Base-by-base conservation (phyloP, 2,329 filamentous ascomycete genomes). In the Kalaharituber pfeilii region DNA sequence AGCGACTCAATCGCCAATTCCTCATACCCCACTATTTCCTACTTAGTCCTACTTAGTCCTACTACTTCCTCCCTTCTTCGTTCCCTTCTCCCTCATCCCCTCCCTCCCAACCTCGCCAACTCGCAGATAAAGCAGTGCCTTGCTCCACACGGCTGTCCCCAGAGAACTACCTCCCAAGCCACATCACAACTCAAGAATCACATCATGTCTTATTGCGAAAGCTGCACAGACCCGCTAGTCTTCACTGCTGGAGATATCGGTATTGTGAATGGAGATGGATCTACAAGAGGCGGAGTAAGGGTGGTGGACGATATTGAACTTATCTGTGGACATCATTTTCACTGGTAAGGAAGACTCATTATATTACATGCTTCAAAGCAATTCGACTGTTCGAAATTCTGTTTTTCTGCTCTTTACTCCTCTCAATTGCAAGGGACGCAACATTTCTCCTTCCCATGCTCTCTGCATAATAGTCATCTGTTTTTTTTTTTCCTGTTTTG, bases 241-340 rank as follows among this genome's bases (percentile, higher is more conserved):
- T 22, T 33, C 27, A 24, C 18, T 18, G 25, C 42, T 50, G 22
- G 52, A 20, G 9, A 36, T 27, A 26, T 51, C 51, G 9, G 53
- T 47, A 25, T 25, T 13, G 42, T 47, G 18, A 47, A 47, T 22
- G 42, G 42, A 5, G 42, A 47, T 15, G 24, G 42, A 13, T 20
- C 42, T 25, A 15, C 33, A 39, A 39, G 33, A 39, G 24, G 24
- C 13, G 42, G n/a, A 13, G 24, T 25, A 13, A 22, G 56, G 20
- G 53, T 59, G 36, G 50, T 59, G n/a, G 57, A 58, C 42, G 57
- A 59, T 28, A 44, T 59, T 9, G 49, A 51, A 45, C 51, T 59
- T 9, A 26, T 26, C 24, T 59, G 57, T 36, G 57, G 57, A 4
- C 56, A 58, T 30, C 57, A 59, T 29, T 59, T 58, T 24, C 56